Percentiles rank a stretch among this genome's conserved stretches.
Evolutionary conservation across 352 stramenopile genomes (phyloP).

Genomic region (Elongisporangium anandrum): DNA sequence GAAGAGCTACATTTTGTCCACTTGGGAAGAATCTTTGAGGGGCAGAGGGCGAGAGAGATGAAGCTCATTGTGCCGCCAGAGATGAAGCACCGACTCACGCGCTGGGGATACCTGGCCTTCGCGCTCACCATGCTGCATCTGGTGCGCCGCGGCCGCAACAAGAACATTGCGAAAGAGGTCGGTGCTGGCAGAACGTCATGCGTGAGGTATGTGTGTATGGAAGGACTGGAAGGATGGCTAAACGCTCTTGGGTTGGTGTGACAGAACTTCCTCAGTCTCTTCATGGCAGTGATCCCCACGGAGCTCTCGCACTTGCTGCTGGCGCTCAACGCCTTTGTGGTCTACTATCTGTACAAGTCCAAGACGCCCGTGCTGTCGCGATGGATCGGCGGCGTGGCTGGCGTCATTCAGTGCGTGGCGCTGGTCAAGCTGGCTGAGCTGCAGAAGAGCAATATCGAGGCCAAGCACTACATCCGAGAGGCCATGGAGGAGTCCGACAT

Average conservation of each 20-base stretch:
- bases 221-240: not conserved
- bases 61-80: slow-evolving; percentile 1
- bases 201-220: too few species aligned
- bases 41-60: not conserved
- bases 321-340: slow-evolving; percentile 31
- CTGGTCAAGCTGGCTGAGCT: slow-evolving; percentile 39
- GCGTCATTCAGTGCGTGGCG: slow-evolving; percentile 36
- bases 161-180: slow-evolving; percentile 41
- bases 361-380: slow-evolving; percentile 29
- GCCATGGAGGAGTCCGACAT: slow-evolving; percentile 32
- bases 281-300: slow-evolving; percentile 43
- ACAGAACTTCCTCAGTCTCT: slow-evolving; percentile 54
- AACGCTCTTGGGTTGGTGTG: not conserved
- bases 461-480: slow-evolving; percentile 37
- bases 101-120: slow-evolving; percentile 38
- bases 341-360: slow-evolving; percentile 44
- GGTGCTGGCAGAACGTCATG: too few species aligned
- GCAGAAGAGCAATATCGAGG: slow-evolving; percentile 38
- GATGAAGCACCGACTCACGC: slow-evolving; percentile 3
- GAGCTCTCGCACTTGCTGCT: slow-evolving; percentile 62
- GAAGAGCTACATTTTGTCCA: too few species aligned
- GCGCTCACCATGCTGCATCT: slow-evolving; percentile 33
- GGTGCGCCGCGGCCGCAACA: slow-evolving; percentile 34
- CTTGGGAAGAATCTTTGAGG: slow-evolving; percentile 1
- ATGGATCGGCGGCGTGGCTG: slow-evolving; percentile 47